Conservation (phyloP, 2,329 filamentous ascomycete genomes). For the Clarireedia monteithiana region DNA sequence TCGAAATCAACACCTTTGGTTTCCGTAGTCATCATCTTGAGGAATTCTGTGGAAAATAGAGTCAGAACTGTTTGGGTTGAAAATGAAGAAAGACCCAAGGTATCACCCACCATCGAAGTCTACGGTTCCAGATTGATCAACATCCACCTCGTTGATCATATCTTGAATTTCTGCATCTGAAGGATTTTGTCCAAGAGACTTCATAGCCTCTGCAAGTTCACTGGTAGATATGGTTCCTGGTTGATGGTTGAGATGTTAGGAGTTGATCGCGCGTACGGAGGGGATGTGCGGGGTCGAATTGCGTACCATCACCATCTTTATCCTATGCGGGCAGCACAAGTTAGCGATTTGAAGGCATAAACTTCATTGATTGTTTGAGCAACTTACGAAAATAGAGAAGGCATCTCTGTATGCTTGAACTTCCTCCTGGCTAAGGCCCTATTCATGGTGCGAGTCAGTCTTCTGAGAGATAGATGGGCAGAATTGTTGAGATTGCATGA, state of each 20-base stretch:
- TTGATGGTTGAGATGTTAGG: not conserved
- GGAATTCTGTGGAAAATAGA: conserved; percentile 44
- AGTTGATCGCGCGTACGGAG: not conserved
- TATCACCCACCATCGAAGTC: conserved; percentile 9
- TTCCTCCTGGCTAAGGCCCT: conserved; percentile 8
- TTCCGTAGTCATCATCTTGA: conserved; percentile 58
- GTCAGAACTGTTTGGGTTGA: conserved; percentile 1
- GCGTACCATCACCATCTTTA: conserved; percentile 10
- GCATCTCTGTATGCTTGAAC: conserved; percentile 10
- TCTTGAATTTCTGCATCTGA: conserved; percentile 10
- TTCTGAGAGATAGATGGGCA: not conserved
- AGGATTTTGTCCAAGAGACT: conserved; percentile 8
- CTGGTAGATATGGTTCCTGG: conserved; percentile 3
- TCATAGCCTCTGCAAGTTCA: conserved; percentile 9
- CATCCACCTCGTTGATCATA: conserved; percentile 11
- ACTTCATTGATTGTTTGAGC: not conserved
- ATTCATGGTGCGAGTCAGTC: not conserved
- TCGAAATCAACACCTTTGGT: conserved; percentile 55
- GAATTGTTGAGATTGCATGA: not conserved
- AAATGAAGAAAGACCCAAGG: not conserved
- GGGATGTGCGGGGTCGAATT: conserved; percentile 5
- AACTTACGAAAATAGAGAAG: conserved; percentile 7
- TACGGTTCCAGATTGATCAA: conserved; percentile 10
- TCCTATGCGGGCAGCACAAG: not conserved
- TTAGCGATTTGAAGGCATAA: not conserved